These are phyloP conservation scores for Simmondsia chinensis DNA, from an alignment of 148 eudicot species.

Conservation along the genomic window DNA sequence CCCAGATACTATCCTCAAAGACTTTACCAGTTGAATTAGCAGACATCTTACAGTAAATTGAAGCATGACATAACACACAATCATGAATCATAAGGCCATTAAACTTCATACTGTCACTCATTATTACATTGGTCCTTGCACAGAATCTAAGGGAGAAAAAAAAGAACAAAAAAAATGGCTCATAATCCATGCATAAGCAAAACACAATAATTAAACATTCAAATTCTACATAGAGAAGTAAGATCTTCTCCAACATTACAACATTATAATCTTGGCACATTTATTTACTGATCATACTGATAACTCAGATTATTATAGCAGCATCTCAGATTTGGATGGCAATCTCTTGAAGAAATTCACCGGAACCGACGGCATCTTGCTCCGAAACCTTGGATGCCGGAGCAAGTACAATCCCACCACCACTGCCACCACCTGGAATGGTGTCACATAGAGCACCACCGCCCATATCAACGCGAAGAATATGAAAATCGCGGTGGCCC, in stretches of 20 bases:
- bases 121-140: too few species aligned
- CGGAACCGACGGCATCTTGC: conserved; percentile 81
- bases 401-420: conserved; percentile 58
- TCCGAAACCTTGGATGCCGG: conserved; percentile 80
- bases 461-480: conserved; percentile 64
- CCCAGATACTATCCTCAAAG: too few species aligned
- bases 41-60: too few species aligned
- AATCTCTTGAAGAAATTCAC: conserved; percentile 91
- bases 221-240: neutral
- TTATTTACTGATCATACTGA: neutral
- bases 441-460: conserved; percentile 73
- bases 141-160: too few species aligned
- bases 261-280: neutral
- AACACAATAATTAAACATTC: too few species aligned
- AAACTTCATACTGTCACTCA: too few species aligned
- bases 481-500: conserved; percentile 82
- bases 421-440: conserved; percentile 75
- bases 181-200: too few species aligned
- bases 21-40: too few species aligned
- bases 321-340: conserved; percentile 74
- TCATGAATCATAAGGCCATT: too few species aligned
- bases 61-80: too few species aligned
- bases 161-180: too few species aligned
- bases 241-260: conserved; percentile 10
- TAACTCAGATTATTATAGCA: conserved; percentile 35